Evolutionary conservation across 1,139 yeast genomes (phyloP).

Genomic region (Suhomyces guaymorum): DNA sequence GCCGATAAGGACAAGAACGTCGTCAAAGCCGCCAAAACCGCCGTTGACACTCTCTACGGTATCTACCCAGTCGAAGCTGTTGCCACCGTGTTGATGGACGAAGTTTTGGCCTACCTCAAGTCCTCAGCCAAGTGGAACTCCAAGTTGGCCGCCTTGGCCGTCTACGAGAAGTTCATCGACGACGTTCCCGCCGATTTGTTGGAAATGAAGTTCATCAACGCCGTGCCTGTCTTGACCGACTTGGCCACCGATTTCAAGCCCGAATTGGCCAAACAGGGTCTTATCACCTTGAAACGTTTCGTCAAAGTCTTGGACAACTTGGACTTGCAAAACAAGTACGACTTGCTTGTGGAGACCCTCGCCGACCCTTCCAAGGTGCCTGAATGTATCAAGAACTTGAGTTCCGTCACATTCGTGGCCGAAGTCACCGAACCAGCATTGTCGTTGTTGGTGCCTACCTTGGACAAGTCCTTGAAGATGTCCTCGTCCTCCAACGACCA

Average conservation of each 20-base stretch:
- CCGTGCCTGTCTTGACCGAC: constrained; percentile 85
- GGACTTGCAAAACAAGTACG: constrained; percentile 85
- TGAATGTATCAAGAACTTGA: constrained; percentile 82
- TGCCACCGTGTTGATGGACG: constrained; percentile 66
- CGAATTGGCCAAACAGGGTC: constrained; percentile 86
- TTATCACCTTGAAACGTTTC: constrained; percentile 64
- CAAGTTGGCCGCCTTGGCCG: constrained; percentile 74
- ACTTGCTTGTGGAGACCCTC: constrained; percentile 81
- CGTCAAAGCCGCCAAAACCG: constrained; percentile 74
- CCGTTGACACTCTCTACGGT: constrained; percentile 66
- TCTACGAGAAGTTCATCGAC: constrained; percentile 71
- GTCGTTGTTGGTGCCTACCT: constrained; percentile 85
- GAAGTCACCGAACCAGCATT: constrained; percentile 97
- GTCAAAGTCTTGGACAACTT: constrained; percentile 87
- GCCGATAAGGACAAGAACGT: constrained; percentile 89
- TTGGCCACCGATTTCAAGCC: constrained; percentile 95
- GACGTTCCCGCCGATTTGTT: constrained; percentile 84
- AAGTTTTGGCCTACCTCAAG: constrained; percentile 60
- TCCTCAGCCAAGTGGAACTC: constrained; percentile 95
- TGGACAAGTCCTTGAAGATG: constrained; percentile 85
- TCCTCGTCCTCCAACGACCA: constrained; percentile 93
- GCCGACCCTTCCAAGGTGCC: constrained; percentile 89
- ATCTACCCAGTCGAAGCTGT: constrained; percentile 79
- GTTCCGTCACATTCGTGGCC: constrained; percentile 95
- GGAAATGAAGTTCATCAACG: constrained; percentile 74